Conservation (phyloP, 1,284 basidiomycete species). For the Puccinia horiana region DNA sequence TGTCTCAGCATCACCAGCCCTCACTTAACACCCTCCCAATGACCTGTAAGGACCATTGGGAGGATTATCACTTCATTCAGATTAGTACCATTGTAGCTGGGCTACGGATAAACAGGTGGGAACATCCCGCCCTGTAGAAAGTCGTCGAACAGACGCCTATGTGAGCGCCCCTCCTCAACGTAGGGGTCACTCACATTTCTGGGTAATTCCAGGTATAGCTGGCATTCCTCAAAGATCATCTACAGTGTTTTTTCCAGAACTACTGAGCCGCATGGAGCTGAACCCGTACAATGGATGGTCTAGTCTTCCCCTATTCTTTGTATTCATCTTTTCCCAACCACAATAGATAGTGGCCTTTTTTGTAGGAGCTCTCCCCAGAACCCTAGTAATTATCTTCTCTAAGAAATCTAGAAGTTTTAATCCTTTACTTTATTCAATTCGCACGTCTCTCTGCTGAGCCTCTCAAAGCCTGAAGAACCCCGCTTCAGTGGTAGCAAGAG, state of each 20-base stretch:
- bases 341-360: neutral
- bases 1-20: no score
- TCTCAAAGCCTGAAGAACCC: neutral
- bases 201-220: neutral
- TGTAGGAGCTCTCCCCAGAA: neutral
- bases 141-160: neutral
- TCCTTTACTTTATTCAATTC: neutral
- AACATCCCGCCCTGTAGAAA: neutral
- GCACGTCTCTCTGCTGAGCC: neutral
- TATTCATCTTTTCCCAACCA: neutral
- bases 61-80: no score
- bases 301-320: neutral
- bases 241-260: neutral
- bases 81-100: slow-evolving; percentile 11
- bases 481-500: no score
- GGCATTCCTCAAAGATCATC: neutral
- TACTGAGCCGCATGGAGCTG: neutral
- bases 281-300: no score
- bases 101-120: neutral
- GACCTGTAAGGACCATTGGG: no score
- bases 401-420: neutral
- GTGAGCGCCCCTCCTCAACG: neutral
- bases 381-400: neutral
- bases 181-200: neutral
- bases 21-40: no score